Conservation (phyloP, 2,329 filamentous ascomycete genomes). For the Microsporum ferrugineum region DNA sequence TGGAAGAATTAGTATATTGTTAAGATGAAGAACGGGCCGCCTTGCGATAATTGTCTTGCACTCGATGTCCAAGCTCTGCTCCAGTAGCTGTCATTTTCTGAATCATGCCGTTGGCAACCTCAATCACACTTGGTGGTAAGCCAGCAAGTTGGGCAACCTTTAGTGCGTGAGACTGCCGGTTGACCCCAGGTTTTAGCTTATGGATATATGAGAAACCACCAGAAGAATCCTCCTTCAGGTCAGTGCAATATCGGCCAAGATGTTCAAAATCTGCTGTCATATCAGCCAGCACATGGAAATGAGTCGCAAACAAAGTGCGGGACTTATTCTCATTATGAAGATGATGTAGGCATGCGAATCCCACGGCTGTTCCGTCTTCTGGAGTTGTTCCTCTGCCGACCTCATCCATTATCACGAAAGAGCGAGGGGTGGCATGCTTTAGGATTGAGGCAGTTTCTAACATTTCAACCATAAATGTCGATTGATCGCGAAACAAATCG, state of each 20-base stretch:
- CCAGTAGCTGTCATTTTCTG: slow-evolving; percentile 17
- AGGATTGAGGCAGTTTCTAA: slow-evolving; percentile 87
- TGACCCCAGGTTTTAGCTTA: slow-evolving; percentile 67
- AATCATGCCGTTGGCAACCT: slow-evolving; percentile 53
- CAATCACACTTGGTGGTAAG: slow-evolving; percentile 60
- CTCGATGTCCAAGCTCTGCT: background rate
- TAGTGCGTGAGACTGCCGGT: slow-evolving; percentile 76
- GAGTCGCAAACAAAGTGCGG: slow-evolving; percentile 81
- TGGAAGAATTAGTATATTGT: background rate
- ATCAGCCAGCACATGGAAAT: slow-evolving; percentile 79
- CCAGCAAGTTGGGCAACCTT: slow-evolving; percentile 89
- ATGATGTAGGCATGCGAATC: slow-evolving; percentile 78
- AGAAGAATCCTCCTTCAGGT: slow-evolving; percentile 63
- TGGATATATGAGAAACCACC: slow-evolving; percentile 76
- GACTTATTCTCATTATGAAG: slow-evolving; percentile 66
- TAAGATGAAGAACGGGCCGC: background rate
- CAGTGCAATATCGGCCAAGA: slow-evolving; percentile 75
- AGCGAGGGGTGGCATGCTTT: slow-evolving; percentile 66
- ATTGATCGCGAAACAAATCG: slow-evolving; percentile 87
- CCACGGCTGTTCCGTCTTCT: slow-evolving; percentile 79
- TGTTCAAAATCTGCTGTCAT: slow-evolving; percentile 50
- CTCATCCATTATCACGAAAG: slow-evolving; percentile 97
- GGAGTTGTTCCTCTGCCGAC: slow-evolving; percentile 90
- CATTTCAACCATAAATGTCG: slow-evolving; percentile 99
- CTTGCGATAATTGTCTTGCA: background rate